phyloP scores from a whole-genome alignment of 2,329 filamentous ascomycete genomes.

The Exophiala alcalophila region DNA sequence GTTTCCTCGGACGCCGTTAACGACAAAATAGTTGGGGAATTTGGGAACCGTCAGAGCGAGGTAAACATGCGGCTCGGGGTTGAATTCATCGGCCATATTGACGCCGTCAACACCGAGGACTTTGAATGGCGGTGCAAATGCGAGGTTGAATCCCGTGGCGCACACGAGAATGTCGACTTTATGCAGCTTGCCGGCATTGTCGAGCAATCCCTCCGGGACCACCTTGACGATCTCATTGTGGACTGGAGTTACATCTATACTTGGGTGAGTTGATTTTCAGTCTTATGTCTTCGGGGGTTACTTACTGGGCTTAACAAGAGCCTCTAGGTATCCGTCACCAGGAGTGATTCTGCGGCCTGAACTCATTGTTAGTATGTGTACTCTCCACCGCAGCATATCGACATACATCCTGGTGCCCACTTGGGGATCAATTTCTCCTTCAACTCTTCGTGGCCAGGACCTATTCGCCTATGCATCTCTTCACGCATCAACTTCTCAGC shows the following conservation, averaged over 20 bases:
- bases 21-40: constrained; percentile 25
- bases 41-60: constrained; percentile 15
- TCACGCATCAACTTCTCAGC: constrained; percentile 42
- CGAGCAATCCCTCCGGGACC: constrained; percentile 39
- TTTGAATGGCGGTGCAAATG: constrained; percentile 18
- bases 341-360: constrained; percentile 46
- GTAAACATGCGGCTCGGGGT: constrained; percentile 14
- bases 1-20: constrained; percentile 16
- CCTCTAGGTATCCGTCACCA: constrained; percentile 53
- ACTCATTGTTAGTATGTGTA: neutral
- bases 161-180: constrained; percentile 42
- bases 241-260: constrained; percentile 14
- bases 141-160: constrained; percentile 44
- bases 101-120: constrained; percentile 11
- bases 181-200: constrained; percentile 37
- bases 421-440: constrained; percentile 36
- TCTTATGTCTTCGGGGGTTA: neutral
- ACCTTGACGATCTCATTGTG: constrained; percentile 43
- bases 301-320: constrained; percentile 37
- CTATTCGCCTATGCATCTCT: constrained; percentile 46
- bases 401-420: constrained; percentile 39
- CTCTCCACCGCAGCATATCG: neutral
- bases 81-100: constrained; percentile 11
- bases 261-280: neutral
- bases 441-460: constrained; percentile 42